Conservation (phyloP, 225 moss, liverwort and hornwort species). For the Takakia lepidozioides region DNA sequence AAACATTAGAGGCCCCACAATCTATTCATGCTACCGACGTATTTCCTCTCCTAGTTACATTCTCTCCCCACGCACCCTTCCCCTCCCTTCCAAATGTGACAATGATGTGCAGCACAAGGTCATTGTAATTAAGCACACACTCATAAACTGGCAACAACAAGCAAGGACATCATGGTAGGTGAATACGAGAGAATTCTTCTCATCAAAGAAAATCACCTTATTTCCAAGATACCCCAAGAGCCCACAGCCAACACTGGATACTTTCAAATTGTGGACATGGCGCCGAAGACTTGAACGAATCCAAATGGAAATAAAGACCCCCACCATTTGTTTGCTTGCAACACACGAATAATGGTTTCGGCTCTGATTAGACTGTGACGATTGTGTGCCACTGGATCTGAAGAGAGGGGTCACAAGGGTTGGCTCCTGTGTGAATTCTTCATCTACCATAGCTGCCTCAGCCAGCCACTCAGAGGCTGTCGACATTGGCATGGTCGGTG, state of each 20-base stretch:
- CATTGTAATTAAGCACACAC: too few species aligned
- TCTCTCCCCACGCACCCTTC: too few species aligned
- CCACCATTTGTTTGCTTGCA: slow-evolving; percentile 99
- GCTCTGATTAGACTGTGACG: too few species aligned
- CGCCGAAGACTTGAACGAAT: slow-evolving; percentile 74
- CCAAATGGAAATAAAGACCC: slow-evolving; percentile 87
- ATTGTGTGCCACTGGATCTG: neutral
- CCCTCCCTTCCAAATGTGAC: too few species aligned
- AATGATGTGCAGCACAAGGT: too few species aligned
- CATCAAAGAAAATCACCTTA: slow-evolving; percentile 37
- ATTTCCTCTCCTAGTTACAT: too few species aligned
- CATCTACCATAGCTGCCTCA: slow-evolving; percentile 26
- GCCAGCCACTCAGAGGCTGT: slow-evolving; percentile 36
- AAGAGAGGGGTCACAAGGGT: slow-evolving; percentile 21
- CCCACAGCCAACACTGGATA: slow-evolving; percentile 86
- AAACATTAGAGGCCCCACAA: too few species aligned
- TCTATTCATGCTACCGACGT: too few species aligned
- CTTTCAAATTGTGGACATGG: slow-evolving; percentile 84
- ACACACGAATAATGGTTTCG: slow-evolving; percentile 53
- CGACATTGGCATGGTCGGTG: too few species aligned
- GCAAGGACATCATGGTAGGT: too few species aligned
- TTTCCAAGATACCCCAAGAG: slow-evolving; percentile 96
- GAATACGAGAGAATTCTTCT: too few species aligned
- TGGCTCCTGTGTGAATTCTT: slow-evolving; percentile 18
- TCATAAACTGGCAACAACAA: too few species aligned